These are phyloP conservation scores for Cucumis hystrix DNA, from an alignment of 306 rosid species.

Conservation along the genomic window DNA sequence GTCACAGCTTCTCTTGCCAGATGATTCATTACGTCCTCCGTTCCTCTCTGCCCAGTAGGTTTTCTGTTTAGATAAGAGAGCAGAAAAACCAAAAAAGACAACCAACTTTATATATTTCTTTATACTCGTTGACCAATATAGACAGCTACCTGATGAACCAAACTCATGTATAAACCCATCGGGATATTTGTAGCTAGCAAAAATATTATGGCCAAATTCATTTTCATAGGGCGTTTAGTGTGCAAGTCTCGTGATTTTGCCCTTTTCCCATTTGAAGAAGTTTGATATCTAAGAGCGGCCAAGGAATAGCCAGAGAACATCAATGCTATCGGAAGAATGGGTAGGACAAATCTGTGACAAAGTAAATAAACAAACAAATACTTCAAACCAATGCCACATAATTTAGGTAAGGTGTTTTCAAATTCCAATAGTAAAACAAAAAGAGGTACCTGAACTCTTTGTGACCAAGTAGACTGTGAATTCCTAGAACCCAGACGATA, in stretches of 20 bases:
- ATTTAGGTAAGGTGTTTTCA: not conserved
- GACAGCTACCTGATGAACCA: conserved; percentile 77
- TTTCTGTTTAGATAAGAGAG: not conserved
- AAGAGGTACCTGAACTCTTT: conserved; percentile 82
- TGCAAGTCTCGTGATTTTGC: conserved; percentile 17
- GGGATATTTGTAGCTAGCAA: conserved; percentile 83
- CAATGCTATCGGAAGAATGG: conserved; percentile 85
- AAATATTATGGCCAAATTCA: conserved; percentile 38
- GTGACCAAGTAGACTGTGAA: conserved; percentile 81
- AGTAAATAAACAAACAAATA: not conserved
- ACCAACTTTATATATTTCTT: not conserved
- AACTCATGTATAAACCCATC: conserved; percentile 88
- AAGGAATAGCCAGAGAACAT: conserved; percentile 76
- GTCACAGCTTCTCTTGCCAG: conserved; percentile 54
- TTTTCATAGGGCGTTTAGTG: conserved; percentile 30
- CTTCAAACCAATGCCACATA: not conserved
- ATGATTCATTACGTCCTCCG: conserved; percentile 77
- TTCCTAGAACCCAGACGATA: conserved; percentile 66
- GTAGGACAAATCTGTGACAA: conserved; percentile 72
- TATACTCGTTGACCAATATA: not conserved
- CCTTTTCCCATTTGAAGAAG: conserved; percentile 18
- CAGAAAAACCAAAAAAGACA: not conserved
- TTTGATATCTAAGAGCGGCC: conserved; percentile 33
- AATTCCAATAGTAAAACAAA: not conserved
- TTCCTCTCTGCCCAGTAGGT: conserved; percentile 55